Base-by-base conservation (phyloP, 139 green algal species). In the Coelastrella sp. region DNA sequence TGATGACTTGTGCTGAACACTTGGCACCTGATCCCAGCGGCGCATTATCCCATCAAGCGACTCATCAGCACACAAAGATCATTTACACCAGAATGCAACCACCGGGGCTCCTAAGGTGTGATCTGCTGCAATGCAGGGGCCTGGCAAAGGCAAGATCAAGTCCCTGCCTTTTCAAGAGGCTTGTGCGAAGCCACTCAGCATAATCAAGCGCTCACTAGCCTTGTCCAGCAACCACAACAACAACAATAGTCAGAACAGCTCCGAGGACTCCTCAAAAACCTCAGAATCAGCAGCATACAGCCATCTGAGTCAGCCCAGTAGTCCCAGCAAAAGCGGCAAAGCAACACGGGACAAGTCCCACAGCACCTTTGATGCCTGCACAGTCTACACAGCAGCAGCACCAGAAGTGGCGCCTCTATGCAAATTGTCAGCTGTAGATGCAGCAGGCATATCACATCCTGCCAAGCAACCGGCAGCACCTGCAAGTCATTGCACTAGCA, bases 221-320 rank as follows among this genome's bases (percentile, higher is more conserved):
- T 10, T 78, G 9, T 35, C 56, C 68, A 89, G 27, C 61, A 87
- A 56, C 35, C 56, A 89, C 66, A 89, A 74, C 84, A n/a, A 87
- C 7, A 22, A 83, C 15, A 22, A 83, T 17, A 58, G 24, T 76
- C 81, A 82, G 9, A 59, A 82, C 25, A 82, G 76, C 14, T 82
- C 49, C 12, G 76, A 63, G 24, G 35, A 82, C 11, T 60, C 11
- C 22, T 24, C 22, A 10, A 59, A 59, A 11, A 22, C 15, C 19
- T 24, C 68, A 24, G 68, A 25, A 19, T 76, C 68, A 7, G 68
- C 19, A 27, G n/a, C 68, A 76, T 19, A 15, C 24, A 70, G 63
- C 63, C 11, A 70, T 70, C 63, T 12, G 11, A 19, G 68, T 19
- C 68, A 76, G 68, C 68, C 68, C 10, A 58, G 24, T 14, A 60